Evolutionary conservation across 139 green algal species (phyloP).

Genomic region (Picochlorum sp.): DNA sequence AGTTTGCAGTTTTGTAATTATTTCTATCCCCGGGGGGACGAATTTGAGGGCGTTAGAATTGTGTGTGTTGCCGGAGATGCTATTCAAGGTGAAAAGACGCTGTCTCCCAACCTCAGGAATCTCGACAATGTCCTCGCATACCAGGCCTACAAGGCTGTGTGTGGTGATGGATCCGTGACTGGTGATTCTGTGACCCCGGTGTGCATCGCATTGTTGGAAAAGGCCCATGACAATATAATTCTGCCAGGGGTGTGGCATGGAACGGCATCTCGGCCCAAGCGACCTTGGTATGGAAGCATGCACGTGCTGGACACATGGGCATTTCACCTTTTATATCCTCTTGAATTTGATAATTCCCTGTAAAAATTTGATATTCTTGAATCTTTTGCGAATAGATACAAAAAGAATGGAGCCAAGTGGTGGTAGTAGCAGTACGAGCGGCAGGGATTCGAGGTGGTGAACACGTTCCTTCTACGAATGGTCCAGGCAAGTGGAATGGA

Average conservation of each 20-base stretch:
- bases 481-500: conserved; percentile 30
- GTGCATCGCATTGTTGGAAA: conserved; percentile 12
- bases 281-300: conserved; percentile 18
- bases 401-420: too few species aligned
- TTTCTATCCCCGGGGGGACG: conserved; percentile 21
- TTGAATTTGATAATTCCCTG: too few species aligned
- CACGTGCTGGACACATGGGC: conserved; percentile 8
- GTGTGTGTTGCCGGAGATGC: conserved; percentile 22
- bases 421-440: not conserved
- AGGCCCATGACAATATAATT: conserved; percentile 11
- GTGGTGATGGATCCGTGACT: conserved; percentile 19
- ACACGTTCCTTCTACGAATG: not conserved
- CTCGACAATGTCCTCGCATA: conserved; percentile 8
- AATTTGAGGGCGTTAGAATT: conserved; percentile 14
- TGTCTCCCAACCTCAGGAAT: not conserved
- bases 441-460: too few species aligned
- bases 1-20: conserved; percentile 37
- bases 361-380: too few species aligned
- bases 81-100: conserved; percentile 3
- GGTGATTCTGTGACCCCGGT: conserved; percentile 29
- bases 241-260: conserved; percentile 27
- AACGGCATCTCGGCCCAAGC: not conserved
- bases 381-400: too few species aligned
- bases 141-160: conserved; percentile 18
- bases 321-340: not conserved